Evolutionary conservation across 225 moss, liverwort and hornwort species (phyloP), one percentile per base, ranked within the genome.

Genomic region (Lunularia cruciata): DNA sequence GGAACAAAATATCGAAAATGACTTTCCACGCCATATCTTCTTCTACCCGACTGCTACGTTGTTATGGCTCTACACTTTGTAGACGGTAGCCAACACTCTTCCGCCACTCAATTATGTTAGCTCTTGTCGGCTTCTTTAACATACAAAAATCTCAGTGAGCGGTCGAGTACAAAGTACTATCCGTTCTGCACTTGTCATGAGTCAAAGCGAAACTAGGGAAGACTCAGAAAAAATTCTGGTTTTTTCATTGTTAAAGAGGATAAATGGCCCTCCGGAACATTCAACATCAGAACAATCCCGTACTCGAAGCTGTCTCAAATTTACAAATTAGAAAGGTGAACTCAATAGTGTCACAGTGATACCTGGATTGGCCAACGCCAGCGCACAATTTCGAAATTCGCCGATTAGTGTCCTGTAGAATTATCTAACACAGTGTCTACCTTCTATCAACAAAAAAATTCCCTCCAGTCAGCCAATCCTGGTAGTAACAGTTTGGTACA

Each of bases 401-500:
- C 72, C 62, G 77, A 22, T 34, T 68, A 67, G 61, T 72, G 59
- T 67, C 62, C 60, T 56, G 58, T 60, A 72, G 60, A 30, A 53
- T 54, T 67, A 63, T 52, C 46, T 62, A 69, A 69, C 61, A 52
- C 43, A 40, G 62, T 33, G 59, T 66, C 58, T 66, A 70, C 47
- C 47, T 65, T 66, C 70, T 66, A 71, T 59, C 55, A 74, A 71
- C 26, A 42, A 26, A 67, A 37, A 63, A 33, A 30, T 2, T 45
- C 48, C 43, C 49, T 42, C 65, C 55, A 73, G 58, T 81, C 70
- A 94, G 75, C 95, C 95, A 75, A 95, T 92, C 79, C 92, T 88
- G 57, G 95, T 90, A 19, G 92, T 92, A 62, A 95, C 92, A 47
- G 95, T 95, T 83, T 95, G 95, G 71, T 88, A 92, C 14, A 92